These are phyloP conservation scores for Sextonia rubra DNA, from an alignment of 164 flowering plant genomes.

Conservation along the genomic window DNA sequence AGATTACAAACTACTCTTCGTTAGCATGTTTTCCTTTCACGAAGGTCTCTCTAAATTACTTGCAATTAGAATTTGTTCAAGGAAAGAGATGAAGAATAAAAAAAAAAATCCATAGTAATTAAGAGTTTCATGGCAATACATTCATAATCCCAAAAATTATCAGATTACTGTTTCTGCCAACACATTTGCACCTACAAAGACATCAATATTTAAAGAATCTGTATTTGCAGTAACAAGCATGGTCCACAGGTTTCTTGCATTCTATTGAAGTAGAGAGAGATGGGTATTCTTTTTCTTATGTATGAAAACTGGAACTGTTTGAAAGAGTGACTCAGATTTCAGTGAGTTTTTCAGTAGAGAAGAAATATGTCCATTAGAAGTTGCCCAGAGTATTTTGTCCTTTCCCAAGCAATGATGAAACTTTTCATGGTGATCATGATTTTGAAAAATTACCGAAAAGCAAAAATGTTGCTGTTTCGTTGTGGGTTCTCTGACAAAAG, in stretches of 20 bases:
- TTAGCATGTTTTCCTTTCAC: background rate
- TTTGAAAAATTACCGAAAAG: conserved; percentile 26
- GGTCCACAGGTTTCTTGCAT: background rate
- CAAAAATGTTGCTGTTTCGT: conserved; percentile 7
- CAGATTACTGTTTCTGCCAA: background rate
- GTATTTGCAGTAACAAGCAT: background rate
- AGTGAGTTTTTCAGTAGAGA: conserved; percentile 15
- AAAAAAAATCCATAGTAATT: background rate
- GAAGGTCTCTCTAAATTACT: too few relatives aligned
- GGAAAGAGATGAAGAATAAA: background rate
- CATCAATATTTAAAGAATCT: background rate
- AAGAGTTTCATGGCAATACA: background rate
- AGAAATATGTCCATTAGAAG: conserved; percentile 18
- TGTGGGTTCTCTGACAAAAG: background rate
- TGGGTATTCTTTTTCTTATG: background rate
- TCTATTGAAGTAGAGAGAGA: background rate
- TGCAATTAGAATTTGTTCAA: background rate
- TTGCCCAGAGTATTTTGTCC: conserved; percentile 18
- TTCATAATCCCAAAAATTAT: background rate
- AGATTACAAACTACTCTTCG: background rate
- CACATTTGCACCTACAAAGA: background rate
- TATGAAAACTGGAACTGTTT: background rate
- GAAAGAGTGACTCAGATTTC: conserved; percentile 4
- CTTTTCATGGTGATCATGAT: conserved; percentile 44
- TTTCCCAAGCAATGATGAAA: conserved; percentile 40